Conservation (phyloP, 2,329 filamentous ascomycete species). For the Penicillium fuscoglaucum region DNA sequence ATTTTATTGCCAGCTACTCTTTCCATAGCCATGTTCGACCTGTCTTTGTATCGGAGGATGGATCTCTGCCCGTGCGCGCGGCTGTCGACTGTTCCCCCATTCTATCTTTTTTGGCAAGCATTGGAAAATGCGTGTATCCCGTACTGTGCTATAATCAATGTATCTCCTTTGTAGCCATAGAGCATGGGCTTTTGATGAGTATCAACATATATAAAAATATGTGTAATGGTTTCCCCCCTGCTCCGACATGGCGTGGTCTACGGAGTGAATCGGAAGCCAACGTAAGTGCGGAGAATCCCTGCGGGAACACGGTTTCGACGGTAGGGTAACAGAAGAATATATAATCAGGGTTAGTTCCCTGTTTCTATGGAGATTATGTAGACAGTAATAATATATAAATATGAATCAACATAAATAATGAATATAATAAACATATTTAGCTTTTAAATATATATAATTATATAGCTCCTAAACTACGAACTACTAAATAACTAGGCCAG, state of each 20-base stretch:
- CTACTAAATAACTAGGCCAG: too few species aligned
- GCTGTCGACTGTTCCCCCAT: slow-evolving; percentile 23
- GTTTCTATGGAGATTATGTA: neutral
- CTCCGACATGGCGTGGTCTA: slow-evolving; percentile 14
- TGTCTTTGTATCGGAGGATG: slow-evolving; percentile 18
- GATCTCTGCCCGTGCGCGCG: slow-evolving; percentile 7
- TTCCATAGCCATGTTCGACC: slow-evolving; percentile 12
- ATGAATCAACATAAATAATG: neutral
- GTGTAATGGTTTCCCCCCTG: neutral
- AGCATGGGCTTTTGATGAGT: slow-evolving; percentile 15
- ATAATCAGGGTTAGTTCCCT: neutral
- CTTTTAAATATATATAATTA: neutral
- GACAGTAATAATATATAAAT: too few species aligned
- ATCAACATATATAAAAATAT: neutral
- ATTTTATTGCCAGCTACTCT: slow-evolving; percentile 3
- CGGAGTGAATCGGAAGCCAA: slow-evolving; percentile 30
- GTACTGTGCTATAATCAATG: slow-evolving; percentile 48
- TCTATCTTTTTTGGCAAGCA: slow-evolving; percentile 34
- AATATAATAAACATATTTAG: neutral
- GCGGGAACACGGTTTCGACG: slow-evolving; percentile 5
- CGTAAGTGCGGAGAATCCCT: slow-evolving; percentile 30
- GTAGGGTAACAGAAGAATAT: neutral
- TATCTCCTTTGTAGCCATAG: slow-evolving; percentile 46
- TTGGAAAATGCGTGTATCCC: slow-evolving; percentile 42
- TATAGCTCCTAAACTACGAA: too few species aligned